These are phyloP conservation scores for Alloascoidea hylecoeti DNA, from an alignment of 805 yeast species.

Conservation along the genomic window DNA sequence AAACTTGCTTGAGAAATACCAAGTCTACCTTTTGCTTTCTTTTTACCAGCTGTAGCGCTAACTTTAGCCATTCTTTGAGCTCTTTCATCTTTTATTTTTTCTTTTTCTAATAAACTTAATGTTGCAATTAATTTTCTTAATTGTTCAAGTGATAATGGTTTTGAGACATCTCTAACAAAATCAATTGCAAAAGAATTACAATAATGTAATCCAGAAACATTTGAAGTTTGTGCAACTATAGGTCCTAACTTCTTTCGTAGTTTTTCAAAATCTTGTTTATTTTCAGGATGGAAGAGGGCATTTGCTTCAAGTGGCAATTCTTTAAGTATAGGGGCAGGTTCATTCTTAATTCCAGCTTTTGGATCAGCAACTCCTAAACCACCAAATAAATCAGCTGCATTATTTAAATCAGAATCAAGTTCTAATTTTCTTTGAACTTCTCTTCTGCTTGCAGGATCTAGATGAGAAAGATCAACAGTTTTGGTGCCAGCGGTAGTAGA, in stretches of 20 bases:
- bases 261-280: slow-evolving; percentile 67
- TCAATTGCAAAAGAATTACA: slow-evolving; percentile 70
- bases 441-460: slow-evolving; percentile 62
- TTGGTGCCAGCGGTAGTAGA: neutral
- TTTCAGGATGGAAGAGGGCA: slow-evolving; percentile 69
- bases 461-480: slow-evolving; percentile 30
- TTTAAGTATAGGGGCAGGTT: slow-evolving; percentile 9
- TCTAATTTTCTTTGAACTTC: slow-evolving; percentile 73
- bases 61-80: slow-evolving; percentile 68
- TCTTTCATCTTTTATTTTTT: slow-evolving; percentile 70
- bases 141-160: slow-evolving; percentile 71
- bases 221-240: slow-evolving; percentile 44
- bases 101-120: slow-evolving; percentile 64
- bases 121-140: slow-evolving; percentile 79
- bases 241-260: slow-evolving; percentile 60
- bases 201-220: slow-evolving; percentile 51
- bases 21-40: slow-evolving; percentile 87
- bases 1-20: slow-evolving; percentile 41
- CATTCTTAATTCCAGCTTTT: slow-evolving; percentile 1
- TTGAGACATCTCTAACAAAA: slow-evolving; percentile 70
- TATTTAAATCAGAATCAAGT: slow-evolving; percentile 72
- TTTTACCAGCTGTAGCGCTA: slow-evolving; percentile 82
- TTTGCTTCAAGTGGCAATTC: slow-evolving; percentile 25
- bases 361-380: slow-evolving; percentile 38
- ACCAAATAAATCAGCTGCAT: slow-evolving; percentile 87